A percentile compares a stretch with the other conserved stretches of the same genome.
Evolutionary conservation across 2,329 filamentous ascomycete species (phyloP).

Genomic region (Aspergillus puulaauensis): DNA sequence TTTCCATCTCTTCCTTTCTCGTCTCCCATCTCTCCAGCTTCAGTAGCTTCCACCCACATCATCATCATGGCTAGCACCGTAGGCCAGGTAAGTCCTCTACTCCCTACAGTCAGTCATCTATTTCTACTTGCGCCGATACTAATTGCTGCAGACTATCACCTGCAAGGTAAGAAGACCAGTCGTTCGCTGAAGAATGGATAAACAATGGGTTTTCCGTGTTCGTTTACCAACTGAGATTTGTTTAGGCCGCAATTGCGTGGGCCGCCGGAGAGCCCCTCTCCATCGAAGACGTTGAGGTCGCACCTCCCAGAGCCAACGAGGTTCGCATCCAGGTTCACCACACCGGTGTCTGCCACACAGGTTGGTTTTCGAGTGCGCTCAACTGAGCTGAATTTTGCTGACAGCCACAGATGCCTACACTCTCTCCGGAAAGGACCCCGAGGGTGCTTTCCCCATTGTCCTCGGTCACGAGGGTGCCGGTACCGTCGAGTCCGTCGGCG

Average conservation of each 20-base stretch:
- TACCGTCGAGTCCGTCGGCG: constrained; percentile 88
- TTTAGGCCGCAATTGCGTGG: constrained; percentile 92
- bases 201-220: neutral
- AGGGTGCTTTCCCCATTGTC: constrained; percentile 88
- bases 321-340: constrained; percentile 97
- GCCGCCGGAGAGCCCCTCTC: constrained; percentile 86
- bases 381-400: neutral
- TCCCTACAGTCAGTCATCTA: neutral
- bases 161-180: constrained; percentile 63
- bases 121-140: constrained; percentile 6
- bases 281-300: constrained; percentile 91
- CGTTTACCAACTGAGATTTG: constrained; percentile 6
- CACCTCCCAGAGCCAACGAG: constrained; percentile 84
- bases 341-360: constrained; percentile 98
- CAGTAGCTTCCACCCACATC: neutral
- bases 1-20: neutral
- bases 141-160: constrained; percentile 70
- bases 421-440: constrained; percentile 92
- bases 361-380: constrained; percentile 44
- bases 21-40: neutral
- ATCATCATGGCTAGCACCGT: constrained; percentile 55
- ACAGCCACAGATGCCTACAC: constrained; percentile 75
- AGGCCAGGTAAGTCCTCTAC: constrained; percentile 50
- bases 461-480: constrained; percentile 90
- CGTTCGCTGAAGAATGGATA: neutral